A percentile compares a stretch with the other conserved stretches of the same genome.
These are phyloP conservation scores for Passalora sequoiae DNA, from an alignment of 2,329 filamentous ascomycete genomes.

Conservation along the genomic window DNA sequence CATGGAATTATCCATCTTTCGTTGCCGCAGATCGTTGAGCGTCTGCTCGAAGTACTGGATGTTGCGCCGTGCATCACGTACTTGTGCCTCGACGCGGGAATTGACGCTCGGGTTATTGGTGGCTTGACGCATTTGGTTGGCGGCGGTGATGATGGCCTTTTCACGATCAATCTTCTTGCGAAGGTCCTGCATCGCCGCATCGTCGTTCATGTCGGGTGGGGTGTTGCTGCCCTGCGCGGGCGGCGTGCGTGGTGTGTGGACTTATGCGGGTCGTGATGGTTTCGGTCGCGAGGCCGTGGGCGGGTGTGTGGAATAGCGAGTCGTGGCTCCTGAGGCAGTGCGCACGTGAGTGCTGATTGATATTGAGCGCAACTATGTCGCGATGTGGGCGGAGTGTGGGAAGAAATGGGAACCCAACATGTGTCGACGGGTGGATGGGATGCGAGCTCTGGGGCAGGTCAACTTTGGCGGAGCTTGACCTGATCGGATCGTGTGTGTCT, in stretches of 20 bases:
- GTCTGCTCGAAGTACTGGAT: constrained; percentile 94
- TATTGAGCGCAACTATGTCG: background rate
- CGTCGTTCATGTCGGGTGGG: constrained; percentile 54
- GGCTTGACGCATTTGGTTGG: constrained; percentile 90
- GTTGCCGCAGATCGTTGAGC: constrained; percentile 80
- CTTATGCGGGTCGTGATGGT: background rate
- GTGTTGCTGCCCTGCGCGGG: constrained; percentile 18
- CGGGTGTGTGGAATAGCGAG: background rate
- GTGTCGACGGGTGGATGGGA: too few relatives aligned
- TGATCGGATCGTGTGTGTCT: too few relatives aligned
- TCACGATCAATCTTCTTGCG: constrained; percentile 97
- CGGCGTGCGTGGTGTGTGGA: constrained; percentile 4
- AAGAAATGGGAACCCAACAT: too few relatives aligned
- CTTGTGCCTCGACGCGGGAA: constrained; percentile 85
- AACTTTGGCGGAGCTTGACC: too few relatives aligned
- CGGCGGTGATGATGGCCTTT: constrained; percentile 88
- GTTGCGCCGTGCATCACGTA: constrained; percentile 87
- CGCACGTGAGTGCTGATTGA: constrained; percentile 9
- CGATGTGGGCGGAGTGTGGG: too few relatives aligned
- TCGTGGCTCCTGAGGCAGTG: background rate
- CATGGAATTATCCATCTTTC: constrained; percentile 64
- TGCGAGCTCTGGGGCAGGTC: too few relatives aligned
- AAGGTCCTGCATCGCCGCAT: constrained; percentile 69
- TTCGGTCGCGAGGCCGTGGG: background rate
- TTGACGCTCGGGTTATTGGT: constrained; percentile 90